phyloP scores from a whole-genome alignment of 257 asterid genomes.

The Sherardia arvensis region DNA sequence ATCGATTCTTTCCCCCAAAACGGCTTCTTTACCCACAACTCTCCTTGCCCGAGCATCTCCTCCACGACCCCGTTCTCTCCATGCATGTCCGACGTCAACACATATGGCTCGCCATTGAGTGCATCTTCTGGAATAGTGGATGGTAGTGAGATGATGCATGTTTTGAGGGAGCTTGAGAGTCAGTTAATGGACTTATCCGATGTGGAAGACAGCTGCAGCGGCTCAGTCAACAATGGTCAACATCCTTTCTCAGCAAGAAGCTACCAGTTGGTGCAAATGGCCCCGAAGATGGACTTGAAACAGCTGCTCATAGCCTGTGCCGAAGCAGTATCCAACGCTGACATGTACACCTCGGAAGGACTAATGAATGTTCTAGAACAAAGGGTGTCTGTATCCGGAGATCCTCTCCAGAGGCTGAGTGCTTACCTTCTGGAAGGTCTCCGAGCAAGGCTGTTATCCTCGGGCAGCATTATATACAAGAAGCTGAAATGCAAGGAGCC shows the following conservation, averaged over 20 bases:
- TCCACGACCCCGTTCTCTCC: conserved; percentile 79
- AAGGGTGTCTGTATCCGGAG: conserved; percentile 81
- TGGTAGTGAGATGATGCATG: conserved; percentile 54
- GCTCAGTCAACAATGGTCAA: conserved; percentile 37
- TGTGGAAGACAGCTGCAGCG: conserved; percentile 47
- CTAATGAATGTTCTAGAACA: conserved; percentile 60
- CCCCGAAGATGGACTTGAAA: conserved; percentile 64
- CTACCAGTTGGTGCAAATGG: conserved; percentile 56
- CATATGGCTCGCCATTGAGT: conserved; percentile 78
- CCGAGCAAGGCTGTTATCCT: conserved; percentile 61
- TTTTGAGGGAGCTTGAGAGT: conserved; percentile 49
- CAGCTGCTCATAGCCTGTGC: conserved; percentile 64
- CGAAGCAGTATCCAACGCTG: conserved; percentile 57
- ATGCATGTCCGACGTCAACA: conserved; percentile 45
- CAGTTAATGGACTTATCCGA: conserved; percentile 67
- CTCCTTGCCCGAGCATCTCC: conserved; percentile 54
- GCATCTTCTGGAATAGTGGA: conserved; percentile 73
- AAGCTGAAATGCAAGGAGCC: conserved; percentile 84
- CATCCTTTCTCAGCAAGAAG: conserved; percentile 40
- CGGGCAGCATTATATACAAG: conserved; percentile 88
- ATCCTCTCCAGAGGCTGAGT: conserved; percentile 71
- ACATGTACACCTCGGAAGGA: conserved; percentile 50
- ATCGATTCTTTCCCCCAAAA: conserved; percentile 71
- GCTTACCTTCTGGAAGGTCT: conserved; percentile 95
- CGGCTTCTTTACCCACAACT: conserved; percentile 30